These are phyloP conservation scores for Exophiala lecanii-corni DNA, from an alignment of 2,329 filamentous ascomycete genomes.

Conservation along the genomic window DNA sequence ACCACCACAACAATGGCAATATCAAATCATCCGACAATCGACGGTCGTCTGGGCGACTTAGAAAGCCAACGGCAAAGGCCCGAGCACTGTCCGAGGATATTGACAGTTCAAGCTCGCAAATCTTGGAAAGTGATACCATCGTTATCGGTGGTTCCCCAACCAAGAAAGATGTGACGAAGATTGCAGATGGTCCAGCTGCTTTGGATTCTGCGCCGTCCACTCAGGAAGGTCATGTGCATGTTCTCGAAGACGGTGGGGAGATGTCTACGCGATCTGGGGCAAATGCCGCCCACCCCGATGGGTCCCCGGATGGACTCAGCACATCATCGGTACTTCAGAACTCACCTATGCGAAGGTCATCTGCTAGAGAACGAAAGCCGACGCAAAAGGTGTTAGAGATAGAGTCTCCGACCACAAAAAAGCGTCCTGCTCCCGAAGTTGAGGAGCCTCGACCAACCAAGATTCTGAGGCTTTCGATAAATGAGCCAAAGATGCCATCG, in stretches of 20 bases:
- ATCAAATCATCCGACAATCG: not conserved
- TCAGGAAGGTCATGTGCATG: not conserved
- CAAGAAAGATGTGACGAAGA: not conserved
- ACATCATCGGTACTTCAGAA: not conserved
- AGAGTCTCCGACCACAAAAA: slow-evolving; percentile 7
- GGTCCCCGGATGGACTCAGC: not conserved
- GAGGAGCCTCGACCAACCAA: slow-evolving; percentile 11
- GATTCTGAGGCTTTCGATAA: slow-evolving; percentile 11
- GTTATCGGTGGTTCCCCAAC: slow-evolving; percentile 8
- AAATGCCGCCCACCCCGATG: not conserved
- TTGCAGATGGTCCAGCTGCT: not conserved
- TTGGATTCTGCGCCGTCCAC: not conserved
- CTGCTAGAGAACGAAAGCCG: slow-evolving; percentile 18
- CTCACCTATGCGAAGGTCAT: slow-evolving; percentile 13
- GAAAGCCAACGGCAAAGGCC: slow-evolving; percentile 22
- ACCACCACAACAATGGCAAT: slow-evolving; percentile 1
- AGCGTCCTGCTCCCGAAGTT: slow-evolving; percentile 13
- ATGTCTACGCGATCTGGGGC: not conserved
- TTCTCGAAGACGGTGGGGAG: not conserved
- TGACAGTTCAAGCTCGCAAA: slow-evolving; percentile 6
- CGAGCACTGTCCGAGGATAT: slow-evolving; percentile 15
- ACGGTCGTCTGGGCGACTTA: slow-evolving; percentile 15
- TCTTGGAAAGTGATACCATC: slow-evolving; percentile 10
- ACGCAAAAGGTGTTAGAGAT: slow-evolving; percentile 17
- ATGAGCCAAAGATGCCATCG: slow-evolving; percentile 15